Percentiles rank a stretch among this genome's conserved stretches.
Conservation (phyloP, 108 stramenopile genomes). For the Bacterosira constricta region DNA sequence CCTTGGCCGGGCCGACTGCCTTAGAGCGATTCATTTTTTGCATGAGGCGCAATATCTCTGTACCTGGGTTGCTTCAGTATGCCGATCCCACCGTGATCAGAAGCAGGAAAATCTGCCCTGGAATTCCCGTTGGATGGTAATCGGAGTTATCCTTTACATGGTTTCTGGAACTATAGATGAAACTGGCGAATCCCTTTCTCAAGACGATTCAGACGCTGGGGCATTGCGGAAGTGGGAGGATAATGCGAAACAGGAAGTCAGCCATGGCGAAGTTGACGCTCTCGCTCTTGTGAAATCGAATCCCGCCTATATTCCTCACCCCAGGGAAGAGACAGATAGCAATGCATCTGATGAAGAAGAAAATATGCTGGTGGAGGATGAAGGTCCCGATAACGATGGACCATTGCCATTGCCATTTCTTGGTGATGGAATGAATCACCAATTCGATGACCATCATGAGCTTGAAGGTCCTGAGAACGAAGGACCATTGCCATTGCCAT, state of each 20-base stretch:
- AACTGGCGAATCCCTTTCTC: constrained; percentile 23
- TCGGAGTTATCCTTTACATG: constrained; percentile 61
- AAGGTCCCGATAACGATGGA: too few species aligned
- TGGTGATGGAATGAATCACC: too few species aligned
- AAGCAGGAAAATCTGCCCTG: constrained; percentile 37
- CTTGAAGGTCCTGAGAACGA: too few species aligned
- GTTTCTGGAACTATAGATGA: constrained; percentile 61
- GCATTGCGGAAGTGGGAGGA: constrained; percentile 52
- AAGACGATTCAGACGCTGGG: constrained; percentile 1
- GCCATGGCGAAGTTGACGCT: constrained; percentile 53
- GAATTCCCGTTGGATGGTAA: constrained; percentile 64
- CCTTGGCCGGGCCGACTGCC: constrained; percentile 82
- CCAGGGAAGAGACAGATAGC: constrained; percentile 29
- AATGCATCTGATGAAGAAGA: background rate
- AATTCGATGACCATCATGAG: too few species aligned
- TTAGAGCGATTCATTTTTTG: constrained; percentile 77
- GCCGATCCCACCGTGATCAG: constrained; percentile 54
- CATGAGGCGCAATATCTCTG: constrained; percentile 82
- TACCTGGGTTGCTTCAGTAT: constrained; percentile 71
- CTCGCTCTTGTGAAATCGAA: constrained; percentile 10
- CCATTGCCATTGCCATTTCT: too few species aligned
- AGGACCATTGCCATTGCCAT: too few species aligned
- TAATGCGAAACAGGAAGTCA: constrained; percentile 45
- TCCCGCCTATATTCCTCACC: too few species aligned
- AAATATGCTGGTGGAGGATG: background rate